Evolutionary conservation across 495 filamentous ascomycete genomes (phyloP).

Genomic region (Aspergillus ellipticus): DNA sequence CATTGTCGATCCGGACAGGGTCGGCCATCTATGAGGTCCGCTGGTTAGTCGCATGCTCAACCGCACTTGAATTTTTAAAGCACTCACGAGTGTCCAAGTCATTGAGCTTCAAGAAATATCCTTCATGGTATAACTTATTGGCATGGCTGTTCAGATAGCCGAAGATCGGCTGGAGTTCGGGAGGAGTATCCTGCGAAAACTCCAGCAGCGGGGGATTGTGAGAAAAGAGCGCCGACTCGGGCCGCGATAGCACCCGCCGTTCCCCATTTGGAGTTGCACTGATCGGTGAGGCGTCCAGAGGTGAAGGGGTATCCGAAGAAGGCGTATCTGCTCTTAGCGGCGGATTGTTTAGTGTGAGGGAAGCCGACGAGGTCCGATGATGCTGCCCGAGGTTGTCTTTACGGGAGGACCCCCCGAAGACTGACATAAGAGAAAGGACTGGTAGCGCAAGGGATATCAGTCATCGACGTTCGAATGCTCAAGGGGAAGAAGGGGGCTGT

Average conservation of each 20-base stretch:
- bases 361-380: slow-evolving; percentile 27
- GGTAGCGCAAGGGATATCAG: slow-evolving; percentile 31
- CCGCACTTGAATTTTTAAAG: neutral
- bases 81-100: slow-evolving; percentile 83
- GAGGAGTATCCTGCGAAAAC: slow-evolving; percentile 75
- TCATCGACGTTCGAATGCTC: neutral
- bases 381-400: slow-evolving; percentile 24
- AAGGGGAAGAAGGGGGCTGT: slow-evolving; percentile 3
- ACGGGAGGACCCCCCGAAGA: slow-evolving; percentile 46
- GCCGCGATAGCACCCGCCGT: slow-evolving; percentile 46
- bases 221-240: slow-evolving; percentile 65
- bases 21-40: slow-evolving; percentile 65
- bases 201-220: slow-evolving; percentile 88
- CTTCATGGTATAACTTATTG: slow-evolving; percentile 96
- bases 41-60: slow-evolving; percentile 8
- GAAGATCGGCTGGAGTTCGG: slow-evolving; percentile 93
- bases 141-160: slow-evolving; percentile 89
- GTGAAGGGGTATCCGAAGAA: slow-evolving; percentile 37
- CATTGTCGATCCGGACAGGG: slow-evolving; percentile 83
- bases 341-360: slow-evolving; percentile 20
- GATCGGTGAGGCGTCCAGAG: slow-evolving; percentile 28
- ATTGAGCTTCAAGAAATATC: slow-evolving; percentile 93
- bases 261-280: slow-evolving; percentile 18
- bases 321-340: slow-evolving; percentile 34
- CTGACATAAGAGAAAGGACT: slow-evolving; percentile 64